Conservation (phyloP, 495 filamentous ascomycete genomes). For the Pseudevernia furfuracea region DNA sequence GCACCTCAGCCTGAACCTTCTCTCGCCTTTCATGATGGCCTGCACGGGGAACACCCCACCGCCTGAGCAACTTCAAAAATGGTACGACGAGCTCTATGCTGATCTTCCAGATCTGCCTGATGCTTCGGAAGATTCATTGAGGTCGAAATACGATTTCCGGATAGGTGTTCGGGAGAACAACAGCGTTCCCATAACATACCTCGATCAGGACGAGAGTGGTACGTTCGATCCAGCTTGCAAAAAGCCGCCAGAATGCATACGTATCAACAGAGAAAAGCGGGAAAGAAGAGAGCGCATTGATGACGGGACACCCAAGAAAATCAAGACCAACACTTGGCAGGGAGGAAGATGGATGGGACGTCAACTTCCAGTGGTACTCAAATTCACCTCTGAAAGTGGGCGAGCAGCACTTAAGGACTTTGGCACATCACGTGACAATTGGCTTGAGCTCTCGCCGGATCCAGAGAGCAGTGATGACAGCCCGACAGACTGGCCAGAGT, state of each 20-base stretch:
- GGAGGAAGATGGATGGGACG: slow-evolving; percentile 16
- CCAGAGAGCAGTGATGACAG: neutral
- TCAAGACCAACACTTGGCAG: slow-evolving; percentile 20
- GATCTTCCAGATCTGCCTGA: slow-evolving; percentile 14
- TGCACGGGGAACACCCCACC: slow-evolving; percentile 1
- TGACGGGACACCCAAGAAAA: slow-evolving; percentile 12
- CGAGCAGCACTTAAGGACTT: slow-evolving; percentile 4
- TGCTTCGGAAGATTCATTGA: neutral
- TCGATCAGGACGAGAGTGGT: slow-evolving; percentile 24
- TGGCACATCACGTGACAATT: slow-evolving; percentile 19
- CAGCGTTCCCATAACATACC: slow-evolving; percentile 11
- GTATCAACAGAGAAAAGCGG: slow-evolving; percentile 4
- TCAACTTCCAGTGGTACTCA: slow-evolving; percentile 20
- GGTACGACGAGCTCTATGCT: slow-evolving; percentile 1
- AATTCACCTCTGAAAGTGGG: slow-evolving; percentile 12
- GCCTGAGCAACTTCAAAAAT: slow-evolving; percentile 3
- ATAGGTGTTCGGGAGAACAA: slow-evolving; percentile 16
- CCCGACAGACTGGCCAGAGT: neutral
- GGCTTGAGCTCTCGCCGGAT: slow-evolving; percentile 9
- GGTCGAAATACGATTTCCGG: slow-evolving; percentile 21
- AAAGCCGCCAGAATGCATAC: slow-evolving; percentile 2
- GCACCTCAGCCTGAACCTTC: neutral
- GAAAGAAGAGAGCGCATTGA: slow-evolving; percentile 8
- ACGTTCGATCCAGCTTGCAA: slow-evolving; percentile 22
- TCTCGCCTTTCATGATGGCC: neutral